phyloP scores from a whole-genome alignment of 371 early-diverging fungal species.

The Mortierella sp. region DNA sequence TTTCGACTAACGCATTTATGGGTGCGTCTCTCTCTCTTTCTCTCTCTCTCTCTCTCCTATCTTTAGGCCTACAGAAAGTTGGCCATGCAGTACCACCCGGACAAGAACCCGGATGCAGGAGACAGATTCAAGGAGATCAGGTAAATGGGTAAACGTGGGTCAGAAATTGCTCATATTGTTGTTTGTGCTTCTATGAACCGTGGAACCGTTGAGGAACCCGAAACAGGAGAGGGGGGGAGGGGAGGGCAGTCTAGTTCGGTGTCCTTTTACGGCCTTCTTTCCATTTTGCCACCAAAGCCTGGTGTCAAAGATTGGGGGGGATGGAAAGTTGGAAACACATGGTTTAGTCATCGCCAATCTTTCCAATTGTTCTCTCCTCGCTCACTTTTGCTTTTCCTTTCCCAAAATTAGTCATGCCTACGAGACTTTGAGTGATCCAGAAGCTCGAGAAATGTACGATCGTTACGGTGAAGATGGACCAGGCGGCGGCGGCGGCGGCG shows the following conservation, averaged over 20 bases:
- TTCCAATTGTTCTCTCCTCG: too few species aligned
- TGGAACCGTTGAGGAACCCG: too few species aligned
- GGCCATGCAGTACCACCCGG: slow-evolving; percentile 96
- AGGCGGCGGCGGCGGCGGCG: slow-evolving; percentile 61
- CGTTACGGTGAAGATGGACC: slow-evolving; percentile 90
- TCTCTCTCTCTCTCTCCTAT: not conserved
- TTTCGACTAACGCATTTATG: too few species aligned
- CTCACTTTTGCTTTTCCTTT: not conserved
- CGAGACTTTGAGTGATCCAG: slow-evolving; percentile 90
- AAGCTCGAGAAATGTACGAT: slow-evolving; percentile 88
- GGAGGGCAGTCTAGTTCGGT: too few species aligned
- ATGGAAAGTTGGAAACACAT: too few species aligned
- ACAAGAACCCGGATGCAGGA: slow-evolving; percentile 85
- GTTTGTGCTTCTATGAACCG: too few species aligned
- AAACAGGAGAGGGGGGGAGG: too few species aligned
- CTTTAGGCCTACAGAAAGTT: slow-evolving; percentile 87
- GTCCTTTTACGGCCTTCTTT: not conserved
- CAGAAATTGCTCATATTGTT: too few species aligned
- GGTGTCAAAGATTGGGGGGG: too few species aligned
- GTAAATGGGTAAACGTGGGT: too few species aligned
- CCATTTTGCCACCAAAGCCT: not conserved
- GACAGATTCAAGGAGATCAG: slow-evolving; percentile 91
- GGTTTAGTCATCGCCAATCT: too few species aligned
- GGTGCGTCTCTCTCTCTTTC: too few species aligned
- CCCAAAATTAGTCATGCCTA: slow-evolving; percentile 81